Percentiles rank a stretch among this genome's conserved stretches.
Conservation (phyloP, 208 protist species). For the Trypanosoma melophagium region DNA sequence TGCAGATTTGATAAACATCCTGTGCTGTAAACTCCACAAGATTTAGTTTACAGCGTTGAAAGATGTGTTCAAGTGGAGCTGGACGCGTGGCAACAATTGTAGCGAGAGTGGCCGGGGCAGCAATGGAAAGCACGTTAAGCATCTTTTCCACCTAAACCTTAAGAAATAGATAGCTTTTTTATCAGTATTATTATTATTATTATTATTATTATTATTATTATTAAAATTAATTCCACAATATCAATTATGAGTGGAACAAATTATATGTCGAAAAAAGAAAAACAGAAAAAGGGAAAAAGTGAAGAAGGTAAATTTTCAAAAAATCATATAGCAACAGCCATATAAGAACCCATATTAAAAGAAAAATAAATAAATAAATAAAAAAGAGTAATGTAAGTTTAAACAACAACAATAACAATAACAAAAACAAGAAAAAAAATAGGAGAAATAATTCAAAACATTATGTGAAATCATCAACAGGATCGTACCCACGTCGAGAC, state of each 20-base stretch:
- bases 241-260: background rate
- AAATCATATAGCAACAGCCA: background rate
- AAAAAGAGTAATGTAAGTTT: background rate
- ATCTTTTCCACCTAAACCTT: slow-evolving; percentile 3
- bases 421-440: slow-evolving; percentile 2
- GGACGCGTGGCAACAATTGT: slow-evolving; percentile 6
- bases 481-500: slow-evolving; percentile 15
- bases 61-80: slow-evolving; percentile 46
- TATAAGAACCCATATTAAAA: background rate
- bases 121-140: slow-evolving; percentile 27
- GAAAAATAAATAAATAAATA: slow-evolving; percentile 1
- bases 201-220: background rate
- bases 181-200: background rate
- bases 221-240: background rate
- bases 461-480: slow-evolving; percentile 29
- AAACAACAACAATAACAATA: background rate
- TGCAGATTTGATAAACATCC: slow-evolving; percentile 83
- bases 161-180: background rate
- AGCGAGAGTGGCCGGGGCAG: slow-evolving; percentile 22
- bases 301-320: background rate
- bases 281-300: background rate
- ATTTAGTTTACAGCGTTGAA: slow-evolving; percentile 60
- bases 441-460: background rate
- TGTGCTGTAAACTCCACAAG: slow-evolving; percentile 79
- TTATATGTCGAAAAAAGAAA: slow-evolving; percentile 1